These are phyloP conservation scores for Hypoxylon sp. DNA, from an alignment of 2,329 filamentous ascomycete genomes.

Conservation along the genomic window DNA sequence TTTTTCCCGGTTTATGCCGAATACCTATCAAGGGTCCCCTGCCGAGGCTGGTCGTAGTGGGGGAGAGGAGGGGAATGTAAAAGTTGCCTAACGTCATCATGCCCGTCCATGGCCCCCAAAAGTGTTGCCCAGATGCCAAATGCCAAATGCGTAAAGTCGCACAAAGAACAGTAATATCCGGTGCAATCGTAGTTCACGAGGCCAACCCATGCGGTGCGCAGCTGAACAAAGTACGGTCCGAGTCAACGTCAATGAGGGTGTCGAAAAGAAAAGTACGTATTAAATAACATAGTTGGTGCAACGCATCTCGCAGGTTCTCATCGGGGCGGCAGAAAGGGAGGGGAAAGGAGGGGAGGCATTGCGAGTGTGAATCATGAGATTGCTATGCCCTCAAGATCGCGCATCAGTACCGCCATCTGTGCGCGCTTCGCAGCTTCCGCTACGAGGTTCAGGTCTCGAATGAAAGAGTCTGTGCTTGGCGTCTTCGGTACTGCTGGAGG, in stretches of 20 bases:
- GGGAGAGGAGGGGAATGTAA: constrained; percentile 4
- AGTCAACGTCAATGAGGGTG: constrained; percentile 1
- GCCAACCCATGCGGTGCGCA: not conserved
- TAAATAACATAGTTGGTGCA: constrained; percentile 8
- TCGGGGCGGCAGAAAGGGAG: constrained; percentile 1
- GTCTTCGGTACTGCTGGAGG: constrained; percentile 46
- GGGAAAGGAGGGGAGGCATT: not conserved
- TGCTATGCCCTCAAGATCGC: constrained; percentile 83
- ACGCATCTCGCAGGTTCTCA: constrained; percentile 1
- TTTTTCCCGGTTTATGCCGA: constrained; percentile 17
- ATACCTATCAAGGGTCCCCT: constrained; percentile 10
- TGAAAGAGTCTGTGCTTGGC: constrained; percentile 67
- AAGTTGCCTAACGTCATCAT: constrained; percentile 29
- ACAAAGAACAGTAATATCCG: constrained; percentile 16
- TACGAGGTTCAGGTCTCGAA: constrained; percentile 86
- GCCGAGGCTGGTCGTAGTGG: constrained; percentile 15
- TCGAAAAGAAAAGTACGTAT: constrained; percentile 5
- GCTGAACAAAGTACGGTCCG: not conserved
- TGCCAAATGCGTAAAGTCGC: constrained; percentile 29
- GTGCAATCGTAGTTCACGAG: not conserved
- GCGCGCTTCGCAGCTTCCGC: constrained; percentile 94
- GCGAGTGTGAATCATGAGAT: constrained; percentile 57
- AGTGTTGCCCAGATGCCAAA: constrained; percentile 20
- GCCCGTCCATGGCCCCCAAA: constrained; percentile 24
- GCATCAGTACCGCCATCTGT: constrained; percentile 88